Percentiles rank a stretch among this genome's conserved stretches.
These are phyloP conservation scores for Penicillium bialowiezense DNA, from an alignment of 495 filamentous ascomycete genomes.

Conservation along the genomic window DNA sequence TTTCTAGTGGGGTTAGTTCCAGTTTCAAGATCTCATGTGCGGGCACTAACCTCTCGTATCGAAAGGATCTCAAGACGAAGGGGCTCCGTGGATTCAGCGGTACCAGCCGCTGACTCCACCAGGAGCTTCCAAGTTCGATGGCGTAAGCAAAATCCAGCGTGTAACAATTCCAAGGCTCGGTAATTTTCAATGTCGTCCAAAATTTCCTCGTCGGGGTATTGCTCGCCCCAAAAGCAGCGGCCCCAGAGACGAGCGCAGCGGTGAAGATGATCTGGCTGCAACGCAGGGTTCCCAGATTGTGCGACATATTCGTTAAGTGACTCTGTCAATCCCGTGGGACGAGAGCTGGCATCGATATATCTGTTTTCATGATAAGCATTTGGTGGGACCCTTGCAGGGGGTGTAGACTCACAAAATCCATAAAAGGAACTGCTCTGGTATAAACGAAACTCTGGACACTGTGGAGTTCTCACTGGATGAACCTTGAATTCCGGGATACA, in stretches of 20 bases:
- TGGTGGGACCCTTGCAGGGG: too few species aligned
- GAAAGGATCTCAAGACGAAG: conserved; percentile 33
- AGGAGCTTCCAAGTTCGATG: conserved; percentile 40
- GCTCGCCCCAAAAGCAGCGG: conserved; percentile 42
- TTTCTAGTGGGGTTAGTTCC: conserved; percentile 22
- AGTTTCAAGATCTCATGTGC: neutral
- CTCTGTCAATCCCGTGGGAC: conserved; percentile 33
- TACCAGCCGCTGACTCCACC: conserved; percentile 27
- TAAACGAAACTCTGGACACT: conserved; percentile 32
- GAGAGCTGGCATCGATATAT: conserved; percentile 38
- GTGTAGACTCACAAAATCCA: conserved; percentile 40
- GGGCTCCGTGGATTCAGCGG: conserved; percentile 28
- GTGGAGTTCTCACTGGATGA: conserved; percentile 10
- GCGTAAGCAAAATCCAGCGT: conserved; percentile 32
- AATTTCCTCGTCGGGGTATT: conserved; percentile 46
- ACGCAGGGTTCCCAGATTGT: conserved; percentile 33
- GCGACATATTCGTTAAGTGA: conserved; percentile 38
- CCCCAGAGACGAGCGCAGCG: conserved; percentile 42
- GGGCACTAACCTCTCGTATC: conserved; percentile 29
- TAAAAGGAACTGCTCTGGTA: conserved; percentile 38
- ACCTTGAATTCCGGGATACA: conserved; percentile 18
- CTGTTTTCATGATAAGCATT: conserved; percentile 19
- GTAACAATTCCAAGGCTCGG: conserved; percentile 37
- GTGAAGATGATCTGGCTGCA: conserved; percentile 40
- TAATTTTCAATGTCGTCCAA: conserved; percentile 51